phyloP scores from a whole-genome alignment of 2,329 filamentous ascomycete species.

The Xylariaceae sp. region DNA sequence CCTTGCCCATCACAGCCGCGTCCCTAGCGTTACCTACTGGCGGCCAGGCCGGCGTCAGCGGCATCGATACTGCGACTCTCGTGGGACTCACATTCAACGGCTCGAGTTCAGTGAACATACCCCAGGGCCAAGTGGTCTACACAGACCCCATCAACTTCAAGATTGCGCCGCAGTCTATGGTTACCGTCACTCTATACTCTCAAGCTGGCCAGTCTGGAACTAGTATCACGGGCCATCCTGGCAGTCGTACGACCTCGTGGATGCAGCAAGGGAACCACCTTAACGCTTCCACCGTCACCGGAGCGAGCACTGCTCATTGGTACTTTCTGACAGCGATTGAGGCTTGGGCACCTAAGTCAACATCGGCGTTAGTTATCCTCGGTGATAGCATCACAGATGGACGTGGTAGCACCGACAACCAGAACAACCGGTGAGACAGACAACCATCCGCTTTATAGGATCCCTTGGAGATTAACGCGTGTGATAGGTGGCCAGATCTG shows the following conservation, averaged over 20 bases:
- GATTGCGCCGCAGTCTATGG: constrained; percentile 56
- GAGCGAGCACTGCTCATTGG: constrained; percentile 50
- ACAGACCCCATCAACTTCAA: constrained; percentile 67
- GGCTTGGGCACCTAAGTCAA: constrained; percentile 54
- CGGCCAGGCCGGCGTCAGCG: constrained; percentile 59
- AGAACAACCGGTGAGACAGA: constrained; percentile 59
- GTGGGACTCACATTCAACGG: constrained; percentile 65
- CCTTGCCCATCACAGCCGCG: constrained; percentile 65
- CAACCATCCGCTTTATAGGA: not conserved
- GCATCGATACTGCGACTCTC: constrained; percentile 59
- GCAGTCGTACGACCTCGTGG: constrained; percentile 68
- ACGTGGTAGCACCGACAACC: constrained; percentile 65
- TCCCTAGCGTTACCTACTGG: constrained; percentile 63
- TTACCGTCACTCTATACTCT: constrained; percentile 66
- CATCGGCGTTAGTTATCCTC: constrained; percentile 60
- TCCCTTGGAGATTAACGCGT: constrained; percentile 7
- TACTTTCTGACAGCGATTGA: constrained; percentile 69
- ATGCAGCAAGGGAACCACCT: constrained; percentile 65
- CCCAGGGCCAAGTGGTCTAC: constrained; percentile 63
- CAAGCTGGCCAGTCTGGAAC: constrained; percentile 61
- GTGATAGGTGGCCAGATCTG: constrained; percentile 61
- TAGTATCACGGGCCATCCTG: constrained; percentile 68
- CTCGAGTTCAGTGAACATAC: constrained; percentile 56
- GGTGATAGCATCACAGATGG: constrained; percentile 74
- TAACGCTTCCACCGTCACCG: constrained; percentile 53